phyloP scores from a whole-genome alignment of 2,329 filamentous ascomycete genomes.

The Didymella pomorum region DNA sequence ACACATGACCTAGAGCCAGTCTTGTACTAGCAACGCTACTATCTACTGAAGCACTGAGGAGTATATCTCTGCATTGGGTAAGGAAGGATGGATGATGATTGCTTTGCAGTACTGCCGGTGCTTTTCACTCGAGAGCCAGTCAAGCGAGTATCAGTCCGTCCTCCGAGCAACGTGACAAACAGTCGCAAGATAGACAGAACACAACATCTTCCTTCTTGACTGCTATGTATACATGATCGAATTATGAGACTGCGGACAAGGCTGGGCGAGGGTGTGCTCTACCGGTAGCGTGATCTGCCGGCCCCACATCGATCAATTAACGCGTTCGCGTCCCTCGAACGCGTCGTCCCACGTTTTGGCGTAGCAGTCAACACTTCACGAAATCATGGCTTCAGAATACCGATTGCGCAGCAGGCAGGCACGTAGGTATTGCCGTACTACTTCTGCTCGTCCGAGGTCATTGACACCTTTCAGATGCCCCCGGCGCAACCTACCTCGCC shows the following conservation, averaged over 20 bases:
- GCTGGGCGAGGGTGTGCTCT: not conserved
- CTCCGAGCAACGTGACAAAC: no score
- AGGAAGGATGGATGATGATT: not conserved
- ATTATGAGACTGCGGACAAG: not conserved
- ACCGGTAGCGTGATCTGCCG: conserved; percentile 10
- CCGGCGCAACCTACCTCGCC: conserved; percentile 83
- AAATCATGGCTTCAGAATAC: conserved; percentile 27
- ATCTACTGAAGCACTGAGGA: not conserved
- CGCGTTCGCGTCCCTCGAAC: conserved; percentile 19
- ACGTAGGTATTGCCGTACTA: conserved; percentile 30
- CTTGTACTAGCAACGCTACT: not conserved
- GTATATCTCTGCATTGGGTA: not conserved
- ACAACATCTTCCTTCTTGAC: no score
- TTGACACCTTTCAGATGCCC: conserved; percentile 66
- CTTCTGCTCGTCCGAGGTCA: conserved; percentile 11
- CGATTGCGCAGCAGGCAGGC: conserved; percentile 43
- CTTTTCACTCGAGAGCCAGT: no score
- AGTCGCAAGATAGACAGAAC: no score
- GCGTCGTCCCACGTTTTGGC: conserved; percentile 14
- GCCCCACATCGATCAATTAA: conserved; percentile 18
- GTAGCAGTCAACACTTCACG: conserved; percentile 7
- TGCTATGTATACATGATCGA: not conserved
- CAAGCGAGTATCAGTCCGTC: no score
- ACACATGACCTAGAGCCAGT: not conserved
- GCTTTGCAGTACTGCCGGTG: not conserved